Evolutionary conservation across 2,329 filamentous ascomycete species (phyloP), one percentile per base, ranked within the genome.

Genomic region (Paracoccidioides brasiliensis): DNA sequence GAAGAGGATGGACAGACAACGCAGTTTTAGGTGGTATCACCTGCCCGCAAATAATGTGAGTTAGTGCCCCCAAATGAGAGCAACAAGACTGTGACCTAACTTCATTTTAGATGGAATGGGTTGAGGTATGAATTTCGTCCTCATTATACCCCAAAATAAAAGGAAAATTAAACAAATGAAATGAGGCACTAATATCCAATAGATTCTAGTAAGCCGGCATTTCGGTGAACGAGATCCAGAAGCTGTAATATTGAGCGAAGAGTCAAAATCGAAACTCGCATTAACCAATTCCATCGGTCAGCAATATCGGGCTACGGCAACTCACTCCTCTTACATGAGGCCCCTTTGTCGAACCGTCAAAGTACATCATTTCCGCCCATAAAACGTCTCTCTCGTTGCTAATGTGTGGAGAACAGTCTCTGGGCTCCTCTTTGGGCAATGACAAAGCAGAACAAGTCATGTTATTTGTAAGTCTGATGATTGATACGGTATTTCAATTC

Each of bases 41-140:
- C 43, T 54, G 12, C 52, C 52, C n/a, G 52, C 52, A 54, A 54
- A 54, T 22, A 54, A 54, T 48, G 52, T 54, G 41, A 40, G 52
- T 40, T 12, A 2, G 8, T 8, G 30, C 8, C 9, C 40, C 15
- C 4, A 8, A 32, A 32, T 7, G 22, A 37, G n/a, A 32, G 5
- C 41, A 28, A 15, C 8, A 9, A 43, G n/a, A 14, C 10, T 38
- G 3, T 14, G 41, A 10, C 7, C 52, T 54, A 46, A 54, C 43
- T 48, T 32, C 48, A n/a, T 45, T 54, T 9, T 30, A 54, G 52
- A 40, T 54, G 33, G 52, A 54, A 38, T 54, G 52, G 52, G 52
- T 54, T 28, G 52, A 54, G 42, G 52, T 54, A 48, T n/a, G 43
- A 30, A 10, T 9, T 48, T 14, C n/a, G 15, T 45, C 32, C n/a